phyloP scores from a whole-genome alignment of 441 rosid species.

The Syzygium malaccense region DNA sequence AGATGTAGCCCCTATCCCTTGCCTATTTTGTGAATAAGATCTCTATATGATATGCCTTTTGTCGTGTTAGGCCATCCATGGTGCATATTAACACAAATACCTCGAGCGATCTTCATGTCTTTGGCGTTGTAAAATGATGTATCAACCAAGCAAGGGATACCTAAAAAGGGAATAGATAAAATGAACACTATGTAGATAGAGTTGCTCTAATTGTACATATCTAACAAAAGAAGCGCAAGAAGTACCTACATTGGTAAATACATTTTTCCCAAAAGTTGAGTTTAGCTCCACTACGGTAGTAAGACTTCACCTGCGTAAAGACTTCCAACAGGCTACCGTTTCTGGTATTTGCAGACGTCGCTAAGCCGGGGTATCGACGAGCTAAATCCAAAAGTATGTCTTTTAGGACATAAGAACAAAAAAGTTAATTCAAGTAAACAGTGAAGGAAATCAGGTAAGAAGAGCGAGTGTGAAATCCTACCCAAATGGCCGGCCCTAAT shows the following conservation, averaged over 20 bases:
- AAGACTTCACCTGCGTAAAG: neutral
- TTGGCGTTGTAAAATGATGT: accelerated
- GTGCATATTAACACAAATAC: neutral
- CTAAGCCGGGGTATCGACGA: neutral
- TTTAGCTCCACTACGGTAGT: neutral
- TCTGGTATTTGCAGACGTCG: too few relatives aligned
- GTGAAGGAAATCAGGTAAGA: neutral
- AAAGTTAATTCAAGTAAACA: neutral
- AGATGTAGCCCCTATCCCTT: neutral
- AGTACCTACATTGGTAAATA: neutral
- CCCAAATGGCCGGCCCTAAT: neutral
- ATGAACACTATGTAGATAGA: neutral
- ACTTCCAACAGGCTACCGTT: too few relatives aligned
- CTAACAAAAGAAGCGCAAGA: neutral
- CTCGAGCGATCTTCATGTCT: neutral
- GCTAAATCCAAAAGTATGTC: neutral
- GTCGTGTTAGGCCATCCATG: neutral
- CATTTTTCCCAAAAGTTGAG: neutral
- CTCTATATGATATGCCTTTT: neutral
- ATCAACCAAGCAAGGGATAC: neutral
- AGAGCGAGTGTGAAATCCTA: neutral
- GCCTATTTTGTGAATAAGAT: neutral
- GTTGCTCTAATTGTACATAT: neutral
- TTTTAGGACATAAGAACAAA: neutral
- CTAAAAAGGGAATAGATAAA: neutral